A percentile compares a stretch with the other conserved stretches of the same genome.
Evolutionary conservation across 2,329 filamentous ascomycete species (phyloP).

Genomic region (Xylariaceae sp.): DNA sequence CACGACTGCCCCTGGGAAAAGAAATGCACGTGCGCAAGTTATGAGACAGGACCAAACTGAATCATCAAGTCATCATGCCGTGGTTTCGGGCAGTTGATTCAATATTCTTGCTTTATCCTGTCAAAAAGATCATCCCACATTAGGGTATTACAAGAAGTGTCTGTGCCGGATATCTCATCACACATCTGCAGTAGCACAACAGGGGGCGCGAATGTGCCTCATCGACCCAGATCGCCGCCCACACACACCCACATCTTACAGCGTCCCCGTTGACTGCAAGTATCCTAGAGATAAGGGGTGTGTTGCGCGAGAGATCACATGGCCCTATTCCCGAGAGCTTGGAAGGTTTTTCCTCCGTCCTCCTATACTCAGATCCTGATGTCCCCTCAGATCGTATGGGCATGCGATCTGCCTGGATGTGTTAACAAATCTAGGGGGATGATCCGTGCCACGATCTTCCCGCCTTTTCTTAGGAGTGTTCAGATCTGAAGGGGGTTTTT

Average conservation of each 20-base stretch:
- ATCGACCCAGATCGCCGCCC: conserved; percentile 10
- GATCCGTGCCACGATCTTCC: conserved; percentile 5
- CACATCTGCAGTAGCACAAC: conserved; percentile 17
- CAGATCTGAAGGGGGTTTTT: background rate
- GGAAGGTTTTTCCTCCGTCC: conserved; percentile 7
- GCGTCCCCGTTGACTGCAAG: conserved; percentile 7
- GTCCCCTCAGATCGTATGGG: background rate
- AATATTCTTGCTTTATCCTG: background rate
- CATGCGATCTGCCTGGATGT: background rate
- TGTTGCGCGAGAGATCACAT: conserved; percentile 2
- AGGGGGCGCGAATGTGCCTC: conserved; percentile 8
- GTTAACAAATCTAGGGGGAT: background rate
- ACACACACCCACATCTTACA: background rate
- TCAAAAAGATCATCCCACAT: background rate
- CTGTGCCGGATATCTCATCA: conserved; percentile 7
- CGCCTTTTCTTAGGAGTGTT: background rate
- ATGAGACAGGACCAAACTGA: conserved; percentile 1
- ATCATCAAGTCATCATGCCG: conserved; percentile 15
- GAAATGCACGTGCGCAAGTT: conserved; percentile 5
- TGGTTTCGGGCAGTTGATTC: background rate
- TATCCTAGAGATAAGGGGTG: background rate
- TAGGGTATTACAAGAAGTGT: conserved; percentile 7
- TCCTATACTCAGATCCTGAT: background rate
- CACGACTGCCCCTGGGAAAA: background rate
- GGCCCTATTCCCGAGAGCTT: conserved; percentile 1